Conservation (phyloP, 768 basidiomycete genomes). For the Leccinum pellstonianum region DNA sequence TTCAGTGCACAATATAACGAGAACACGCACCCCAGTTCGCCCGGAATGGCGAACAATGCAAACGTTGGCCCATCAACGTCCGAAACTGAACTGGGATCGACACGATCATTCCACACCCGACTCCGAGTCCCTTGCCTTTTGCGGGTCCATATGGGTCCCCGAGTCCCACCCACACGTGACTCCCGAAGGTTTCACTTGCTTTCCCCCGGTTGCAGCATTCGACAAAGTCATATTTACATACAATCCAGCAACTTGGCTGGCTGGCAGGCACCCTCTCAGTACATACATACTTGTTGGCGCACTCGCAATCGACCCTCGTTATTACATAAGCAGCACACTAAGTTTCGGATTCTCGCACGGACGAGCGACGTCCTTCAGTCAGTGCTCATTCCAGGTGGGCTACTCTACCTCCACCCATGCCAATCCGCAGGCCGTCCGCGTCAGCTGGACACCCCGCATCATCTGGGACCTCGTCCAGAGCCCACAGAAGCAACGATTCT, state of each 20-base stretch:
- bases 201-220: not conserved
- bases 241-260: not conserved
- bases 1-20: conserved; percentile 27
- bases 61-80: not conserved
- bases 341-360: conserved; percentile 22
- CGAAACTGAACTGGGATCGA: conserved; percentile 1
- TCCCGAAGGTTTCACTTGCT: conserved; percentile 1
- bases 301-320: not conserved
- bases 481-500: conserved; percentile 65
- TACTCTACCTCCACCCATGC: conserved; percentile 32
- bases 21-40: conserved; percentile 20
- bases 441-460: conserved; percentile 43
- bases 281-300: not conserved
- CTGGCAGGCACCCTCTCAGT: not conserved
- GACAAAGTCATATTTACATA: not conserved
- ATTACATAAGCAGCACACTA: conserved; percentile 25
- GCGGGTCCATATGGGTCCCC: conserved; percentile 42
- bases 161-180: conserved; percentile 30
- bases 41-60: conserved; percentile 32
- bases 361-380: conserved; percentile 10
- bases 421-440: conserved; percentile 63
- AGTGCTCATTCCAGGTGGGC: conserved; percentile 22
- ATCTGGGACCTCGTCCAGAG: conserved; percentile 41
- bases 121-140: conserved; percentile 28
- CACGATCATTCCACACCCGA: conserved; percentile 4